A percentile compares a stretch with the other conserved stretches of the same genome.
Conservation (phyloP, 73 alveolate species). For the Tetrahymena borealis region DNA sequence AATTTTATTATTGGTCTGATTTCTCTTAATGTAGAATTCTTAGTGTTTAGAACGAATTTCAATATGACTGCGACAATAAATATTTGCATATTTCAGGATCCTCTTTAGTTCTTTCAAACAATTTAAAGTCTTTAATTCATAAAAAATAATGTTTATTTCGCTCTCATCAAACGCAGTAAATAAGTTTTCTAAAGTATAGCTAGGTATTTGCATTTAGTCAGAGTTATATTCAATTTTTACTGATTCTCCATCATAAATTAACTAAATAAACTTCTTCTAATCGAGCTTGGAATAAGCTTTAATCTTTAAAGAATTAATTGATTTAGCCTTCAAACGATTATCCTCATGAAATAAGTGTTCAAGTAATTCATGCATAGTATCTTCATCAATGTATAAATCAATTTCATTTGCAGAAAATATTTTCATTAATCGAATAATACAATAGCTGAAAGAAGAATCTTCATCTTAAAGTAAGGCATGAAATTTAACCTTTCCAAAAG, state of each 20-base stretch:
- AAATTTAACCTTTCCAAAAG: not conserved
- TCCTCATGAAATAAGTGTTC: not conserved
- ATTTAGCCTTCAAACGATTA: not conserved
- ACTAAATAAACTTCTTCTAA: not conserved
- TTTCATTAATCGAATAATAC: not conserved
- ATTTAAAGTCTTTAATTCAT: not conserved
- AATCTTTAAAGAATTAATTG: not conserved
- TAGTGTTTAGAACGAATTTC: not conserved
- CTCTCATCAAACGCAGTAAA: not conserved
- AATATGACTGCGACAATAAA: not conserved
- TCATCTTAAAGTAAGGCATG: not conserved
- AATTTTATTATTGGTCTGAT: not conserved
- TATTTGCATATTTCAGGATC: not conserved
- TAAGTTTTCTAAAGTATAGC: not conserved
- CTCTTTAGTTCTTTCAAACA: not conserved
- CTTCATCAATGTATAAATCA: not conserved
- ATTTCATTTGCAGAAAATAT: not conserved
- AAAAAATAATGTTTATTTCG: not conserved
- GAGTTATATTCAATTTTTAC: not conserved
- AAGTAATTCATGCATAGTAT: not conserved
- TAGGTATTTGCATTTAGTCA: not conserved
- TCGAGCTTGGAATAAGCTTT: not conserved
- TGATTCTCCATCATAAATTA: not conserved
- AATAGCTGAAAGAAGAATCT: not conserved
- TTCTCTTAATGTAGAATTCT: not conserved